Conservation (phyloP, 331 rosid genomes). For the Ulmus americana region DNA sequence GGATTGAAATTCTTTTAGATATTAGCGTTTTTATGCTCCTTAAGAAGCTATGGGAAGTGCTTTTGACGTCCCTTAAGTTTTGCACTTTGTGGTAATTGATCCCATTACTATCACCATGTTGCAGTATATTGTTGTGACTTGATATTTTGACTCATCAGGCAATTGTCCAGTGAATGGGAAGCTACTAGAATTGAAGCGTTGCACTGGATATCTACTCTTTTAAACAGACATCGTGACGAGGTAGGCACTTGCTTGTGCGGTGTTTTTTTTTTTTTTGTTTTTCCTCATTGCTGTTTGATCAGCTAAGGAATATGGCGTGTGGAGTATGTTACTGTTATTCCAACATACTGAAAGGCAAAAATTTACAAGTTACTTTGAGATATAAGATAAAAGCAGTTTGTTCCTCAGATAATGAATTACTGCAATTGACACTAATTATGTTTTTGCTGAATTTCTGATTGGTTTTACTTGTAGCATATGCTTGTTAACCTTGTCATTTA, state of each 20-base stretch:
- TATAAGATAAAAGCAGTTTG: too few species aligned
- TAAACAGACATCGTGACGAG: constrained; percentile 72
- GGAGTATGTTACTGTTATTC: too few species aligned
- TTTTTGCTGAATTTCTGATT: too few species aligned
- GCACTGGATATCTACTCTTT: constrained; percentile 87
- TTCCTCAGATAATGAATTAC: too few species aligned
- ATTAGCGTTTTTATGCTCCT: constrained; percentile 14
- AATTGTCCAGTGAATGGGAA: constrained; percentile 84
- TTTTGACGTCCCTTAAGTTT: background rate
- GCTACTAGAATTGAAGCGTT: constrained; percentile 96
- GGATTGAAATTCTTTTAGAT: constrained; percentile 17
- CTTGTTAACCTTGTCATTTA: background rate
- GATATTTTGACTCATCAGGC: constrained; percentile 56
- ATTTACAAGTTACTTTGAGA: too few species aligned
- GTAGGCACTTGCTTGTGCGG: constrained; percentile 25
- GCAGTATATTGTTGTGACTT: background rate
- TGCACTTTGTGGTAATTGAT: constrained; percentile 25
- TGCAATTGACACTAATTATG: too few species aligned
- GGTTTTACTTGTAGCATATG: too few species aligned
- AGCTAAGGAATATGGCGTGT: too few species aligned
- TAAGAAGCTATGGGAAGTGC: constrained; percentile 24
- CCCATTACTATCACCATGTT: too few species aligned
- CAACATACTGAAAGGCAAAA: too few species aligned
- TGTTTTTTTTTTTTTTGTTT: background rate
- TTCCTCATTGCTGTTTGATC: too few species aligned